Base-by-base conservation (phyloP, 163 green algal species). In the Volvox carteri region DNA sequence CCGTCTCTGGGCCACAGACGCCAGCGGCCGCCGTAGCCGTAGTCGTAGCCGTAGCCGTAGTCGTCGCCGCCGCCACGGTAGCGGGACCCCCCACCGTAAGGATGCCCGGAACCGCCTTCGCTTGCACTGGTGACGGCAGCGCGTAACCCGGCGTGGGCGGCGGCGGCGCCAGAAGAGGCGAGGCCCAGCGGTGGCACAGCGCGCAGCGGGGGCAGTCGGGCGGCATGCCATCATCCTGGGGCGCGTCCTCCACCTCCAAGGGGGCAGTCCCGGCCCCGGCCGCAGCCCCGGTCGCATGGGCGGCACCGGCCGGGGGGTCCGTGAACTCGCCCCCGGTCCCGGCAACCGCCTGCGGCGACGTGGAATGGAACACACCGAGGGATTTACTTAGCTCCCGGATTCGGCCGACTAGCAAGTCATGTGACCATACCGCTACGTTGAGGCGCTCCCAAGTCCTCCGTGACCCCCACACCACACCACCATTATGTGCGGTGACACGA, bases 161-260 rank as follows among this genome's bases (percentile, higher is more conserved):
- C 79, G 60, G 79, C 60, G 78, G 79, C 44, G 79, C 58, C 18
- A 86, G 79, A n/a, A 79, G 18, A 1, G 81, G 81, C 35, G 30
- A 42, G 5, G 44, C 67, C 46, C 65, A 79, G 44, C 81, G 81
- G 33, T 56, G 68, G 81, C 81, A 87, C 1, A 87, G 81, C 4
- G 81, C 81, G 67, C 81, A 87, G 48, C 81, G 81, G 1, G 81
- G 67, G 67, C 67, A 79, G 81, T 79, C 81, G 4, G 81, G 44
- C 21, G 81, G 81, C 8, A 80, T 30, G 67, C 81, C 81, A 46
- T 87, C 81, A 37, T 87, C 81, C 0, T 42, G 48, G 1, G 50
- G 46, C 30, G 56, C 65, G 67, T 87, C 62, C 30, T 87, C 81
- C 1, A 44, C 39, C 1, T n/a, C 37, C 39, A 56, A 18, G 44